Percentiles rank a stretch among this genome's conserved stretches.
Conservation (phyloP, 2,329 filamentous ascomycete genomes). For the Fusarium sp. region DNA sequence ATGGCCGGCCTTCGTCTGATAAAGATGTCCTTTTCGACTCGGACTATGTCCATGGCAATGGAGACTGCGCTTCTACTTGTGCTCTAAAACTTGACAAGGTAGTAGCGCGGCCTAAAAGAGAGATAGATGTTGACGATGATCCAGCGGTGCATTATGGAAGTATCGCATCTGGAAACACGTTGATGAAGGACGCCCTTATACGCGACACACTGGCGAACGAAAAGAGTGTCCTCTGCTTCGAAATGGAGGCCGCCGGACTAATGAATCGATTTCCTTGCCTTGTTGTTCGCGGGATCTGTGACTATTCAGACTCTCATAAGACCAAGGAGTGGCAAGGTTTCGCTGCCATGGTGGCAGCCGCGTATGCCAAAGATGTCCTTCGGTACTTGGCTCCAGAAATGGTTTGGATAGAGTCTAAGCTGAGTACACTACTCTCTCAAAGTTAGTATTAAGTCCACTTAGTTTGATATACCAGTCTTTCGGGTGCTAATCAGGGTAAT, state of each 20-base stretch:
- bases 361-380: slow-evolving; percentile 34
- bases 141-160: slow-evolving; percentile 39
- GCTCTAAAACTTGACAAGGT: not conserved
- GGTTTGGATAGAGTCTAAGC: not conserved
- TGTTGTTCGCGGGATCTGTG: slow-evolving; percentile 55
- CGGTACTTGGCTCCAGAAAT: not conserved
- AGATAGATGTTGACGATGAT: slow-evolving; percentile 1
- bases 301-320: slow-evolving; percentile 57
- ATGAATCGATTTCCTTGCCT: slow-evolving; percentile 49
- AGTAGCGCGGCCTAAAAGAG: not conserved
- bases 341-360: slow-evolving; percentile 52
- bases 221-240: not conserved
- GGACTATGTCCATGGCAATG: not conserved
- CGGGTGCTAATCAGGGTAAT: not conserved
- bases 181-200: slow-evolving; percentile 30
- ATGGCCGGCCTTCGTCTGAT: not conserved
- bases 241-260: slow-evolving; percentile 42
- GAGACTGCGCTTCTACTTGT: not conserved
- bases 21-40: not conserved
- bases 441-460: not conserved
- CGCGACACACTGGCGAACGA: slow-evolving; percentile 2
- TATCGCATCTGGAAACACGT: slow-evolving; percentile 31
- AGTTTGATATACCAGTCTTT: too few relatives aligned
- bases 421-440: too few relatives aligned
- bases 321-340: slow-evolving; percentile 54